Conservation (phyloP, 495 filamentous ascomycete genomes). For the Saxispiralis lemnorum region DNA sequence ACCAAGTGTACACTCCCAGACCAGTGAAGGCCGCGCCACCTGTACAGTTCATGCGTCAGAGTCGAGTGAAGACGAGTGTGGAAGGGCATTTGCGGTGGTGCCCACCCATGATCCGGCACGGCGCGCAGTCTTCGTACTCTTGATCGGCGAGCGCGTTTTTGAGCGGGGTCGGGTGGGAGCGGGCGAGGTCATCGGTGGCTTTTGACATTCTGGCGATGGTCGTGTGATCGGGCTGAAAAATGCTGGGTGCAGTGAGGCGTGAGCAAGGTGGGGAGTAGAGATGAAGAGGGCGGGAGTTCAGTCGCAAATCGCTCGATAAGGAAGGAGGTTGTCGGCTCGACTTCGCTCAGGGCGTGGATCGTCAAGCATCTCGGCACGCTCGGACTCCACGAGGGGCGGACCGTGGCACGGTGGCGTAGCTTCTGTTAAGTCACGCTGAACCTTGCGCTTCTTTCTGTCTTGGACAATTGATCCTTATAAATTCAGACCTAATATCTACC, state of each 20-base stretch:
- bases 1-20: constrained; percentile 75
- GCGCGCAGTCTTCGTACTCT: constrained; percentile 22
- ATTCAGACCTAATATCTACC: too few relatives aligned
- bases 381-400: too few relatives aligned
- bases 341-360: too few relatives aligned
- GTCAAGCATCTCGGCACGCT: too few relatives aligned
- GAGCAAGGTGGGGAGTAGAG: not conserved
- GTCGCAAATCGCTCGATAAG: too few relatives aligned
- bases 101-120: constrained; percentile 25
- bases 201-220: not conserved
- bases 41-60: constrained; percentile 19
- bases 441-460: too few relatives aligned
- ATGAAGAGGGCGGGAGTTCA: too few relatives aligned
- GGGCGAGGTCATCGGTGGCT: not conserved
- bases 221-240: not conserved
- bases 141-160: constrained; percentile 4
- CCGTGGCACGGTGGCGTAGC: too few relatives aligned
- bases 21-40: constrained; percentile 73
- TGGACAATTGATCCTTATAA: too few relatives aligned
- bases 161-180: not conserved
- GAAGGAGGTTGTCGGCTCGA: too few relatives aligned
- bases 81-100: not conserved
- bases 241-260: not conserved
- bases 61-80: not conserved
- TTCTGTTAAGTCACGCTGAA: too few relatives aligned